phyloP scores from a whole-genome alignment of 257 asterid genomes.

The Cynanchum wilfordii region DNA sequence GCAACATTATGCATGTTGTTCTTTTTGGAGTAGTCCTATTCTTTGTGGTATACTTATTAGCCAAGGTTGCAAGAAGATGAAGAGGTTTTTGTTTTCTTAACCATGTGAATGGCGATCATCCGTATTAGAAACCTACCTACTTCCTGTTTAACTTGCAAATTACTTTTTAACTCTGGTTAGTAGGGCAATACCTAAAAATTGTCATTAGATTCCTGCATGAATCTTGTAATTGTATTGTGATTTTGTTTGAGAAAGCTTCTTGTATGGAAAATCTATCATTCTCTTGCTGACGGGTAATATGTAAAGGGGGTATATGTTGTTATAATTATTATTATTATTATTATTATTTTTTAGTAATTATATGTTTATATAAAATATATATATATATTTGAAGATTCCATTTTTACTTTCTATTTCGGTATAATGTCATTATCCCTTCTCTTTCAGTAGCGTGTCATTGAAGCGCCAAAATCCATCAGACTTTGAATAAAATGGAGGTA shows the following conservation, averaged over 20 bases:
- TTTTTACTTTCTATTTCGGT: too few species aligned
- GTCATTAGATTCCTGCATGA: not conserved
- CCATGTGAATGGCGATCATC: not conserved
- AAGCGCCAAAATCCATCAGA: too few species aligned
- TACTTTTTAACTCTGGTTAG: too few species aligned
- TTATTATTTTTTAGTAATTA: too few species aligned
- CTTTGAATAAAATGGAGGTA: too few species aligned
- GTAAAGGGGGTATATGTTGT: not conserved
- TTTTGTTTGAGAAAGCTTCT: not conserved
- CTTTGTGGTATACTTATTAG: conserved; percentile 57
- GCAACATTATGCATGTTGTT: conserved; percentile 79
- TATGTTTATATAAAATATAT: not conserved
- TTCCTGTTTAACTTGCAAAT: not conserved
- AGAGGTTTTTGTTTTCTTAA: not conserved
- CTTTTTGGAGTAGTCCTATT: conserved; percentile 74
- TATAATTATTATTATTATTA: too few species aligned
- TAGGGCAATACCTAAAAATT: not conserved
- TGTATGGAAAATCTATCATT: not conserved
- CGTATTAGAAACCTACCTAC: not conserved
- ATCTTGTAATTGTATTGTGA: not conserved
- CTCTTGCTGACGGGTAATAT: not conserved
- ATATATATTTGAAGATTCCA: not conserved
- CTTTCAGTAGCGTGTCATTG: too few species aligned
- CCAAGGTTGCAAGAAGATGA: conserved; percentile 69
- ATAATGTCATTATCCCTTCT: too few species aligned